Percentiles rank a stretch among this genome's conserved stretches.
These are phyloP conservation scores for Pseudogymnoascus sp. DNA, from an alignment of 2,329 filamentous ascomycete genomes.

Conservation along the genomic window DNA sequence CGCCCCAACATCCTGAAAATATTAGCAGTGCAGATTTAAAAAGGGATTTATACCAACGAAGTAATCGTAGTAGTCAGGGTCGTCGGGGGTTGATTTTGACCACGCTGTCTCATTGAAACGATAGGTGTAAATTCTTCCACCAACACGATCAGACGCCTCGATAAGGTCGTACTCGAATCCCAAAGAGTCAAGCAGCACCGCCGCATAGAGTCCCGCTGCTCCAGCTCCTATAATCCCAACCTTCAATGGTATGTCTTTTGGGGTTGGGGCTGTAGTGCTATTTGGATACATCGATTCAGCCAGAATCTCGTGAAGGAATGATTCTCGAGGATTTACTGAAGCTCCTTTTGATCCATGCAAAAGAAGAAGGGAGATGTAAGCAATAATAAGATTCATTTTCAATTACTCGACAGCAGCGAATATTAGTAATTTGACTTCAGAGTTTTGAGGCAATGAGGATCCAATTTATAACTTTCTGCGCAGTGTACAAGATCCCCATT, in stretches of 20 bases:
- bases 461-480: neutral
- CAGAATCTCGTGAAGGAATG: neutral
- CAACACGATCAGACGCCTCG: slow-evolving; percentile 27
- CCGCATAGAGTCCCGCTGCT: slow-evolving; percentile 29
- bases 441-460: neutral
- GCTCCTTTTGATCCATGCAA: neutral
- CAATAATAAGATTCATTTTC: neutral
- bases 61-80: slow-evolving; percentile 32
- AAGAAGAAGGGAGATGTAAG: neutral
- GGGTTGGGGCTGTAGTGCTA: neutral
- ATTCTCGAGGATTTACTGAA: neutral
- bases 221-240: slow-evolving; percentile 32
- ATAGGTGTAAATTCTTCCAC: slow-evolving; percentile 30
- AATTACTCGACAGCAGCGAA: neutral
- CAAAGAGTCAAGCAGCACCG: slow-evolving; percentile 27
- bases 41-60: neutral
- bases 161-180: slow-evolving; percentile 27
- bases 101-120: slow-evolving; percentile 21
- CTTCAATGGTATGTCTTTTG: neutral
- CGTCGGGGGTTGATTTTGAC: neutral
- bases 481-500: neutral
- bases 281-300: neutral
- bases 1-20: slow-evolving; percentile 26
- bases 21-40: neutral
- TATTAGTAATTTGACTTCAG: neutral